Conservation (phyloP, 192 early-diverging fungal species). For the Coemansia sp. region DNA sequence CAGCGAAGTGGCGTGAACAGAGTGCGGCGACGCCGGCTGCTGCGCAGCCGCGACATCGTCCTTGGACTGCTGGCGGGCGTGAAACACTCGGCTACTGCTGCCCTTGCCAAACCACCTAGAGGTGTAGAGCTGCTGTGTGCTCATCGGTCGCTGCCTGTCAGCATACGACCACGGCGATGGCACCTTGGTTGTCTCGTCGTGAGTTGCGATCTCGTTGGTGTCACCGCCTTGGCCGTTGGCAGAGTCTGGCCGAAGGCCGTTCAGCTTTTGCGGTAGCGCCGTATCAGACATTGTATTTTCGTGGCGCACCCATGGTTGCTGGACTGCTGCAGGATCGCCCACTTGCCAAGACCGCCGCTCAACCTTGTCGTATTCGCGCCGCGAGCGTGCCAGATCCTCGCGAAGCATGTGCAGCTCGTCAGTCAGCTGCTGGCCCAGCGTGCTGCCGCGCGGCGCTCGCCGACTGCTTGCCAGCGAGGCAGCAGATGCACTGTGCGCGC, state of each 20-base stretch:
- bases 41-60: constrained; percentile 4
- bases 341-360: constrained; percentile 50
- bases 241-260: neutral
- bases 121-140: constrained; percentile 25
- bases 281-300: constrained; percentile 40
- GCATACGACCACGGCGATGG: constrained; percentile 41
- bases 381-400: constrained; percentile 34
- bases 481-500: constrained; percentile 35
- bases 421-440: constrained; percentile 54
- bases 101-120: constrained; percentile 37
- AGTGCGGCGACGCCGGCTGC: constrained; percentile 15
- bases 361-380: constrained; percentile 19
- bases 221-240: neutral
- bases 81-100: neutral
- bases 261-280: constrained; percentile 23
- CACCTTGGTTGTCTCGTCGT: constrained; percentile 14
- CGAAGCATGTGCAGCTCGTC: constrained; percentile 48
- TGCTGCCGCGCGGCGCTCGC: constrained; percentile 42
- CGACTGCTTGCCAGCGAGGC: constrained; percentile 25
- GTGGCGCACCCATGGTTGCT: constrained; percentile 42
- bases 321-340: constrained; percentile 14
- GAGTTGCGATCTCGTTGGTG: neutral
- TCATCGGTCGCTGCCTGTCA: constrained; percentile 36
- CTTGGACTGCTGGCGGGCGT: constrained; percentile 4
- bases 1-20: constrained; percentile 12